Percentiles rank a stretch among this genome's conserved stretches.
phyloP scores from a whole-genome alignment of 768 basidiomycete species.

The Collybia nuda region DNA sequence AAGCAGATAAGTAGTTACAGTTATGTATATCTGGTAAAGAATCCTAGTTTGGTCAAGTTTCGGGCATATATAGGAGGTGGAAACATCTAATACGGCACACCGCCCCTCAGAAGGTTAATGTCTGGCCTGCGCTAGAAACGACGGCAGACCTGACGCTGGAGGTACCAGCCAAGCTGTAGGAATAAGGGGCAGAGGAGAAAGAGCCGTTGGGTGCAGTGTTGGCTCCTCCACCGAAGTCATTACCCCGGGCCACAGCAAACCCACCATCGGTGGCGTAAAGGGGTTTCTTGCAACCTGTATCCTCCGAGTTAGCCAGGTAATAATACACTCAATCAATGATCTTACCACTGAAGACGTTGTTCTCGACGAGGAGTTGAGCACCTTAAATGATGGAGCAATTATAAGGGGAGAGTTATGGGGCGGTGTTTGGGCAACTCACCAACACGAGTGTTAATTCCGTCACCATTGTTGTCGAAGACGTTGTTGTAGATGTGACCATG shows the following conservation, averaged over 20 bases:
- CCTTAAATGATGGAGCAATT: constrained; percentile 16
- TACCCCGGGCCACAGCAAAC: constrained; percentile 38
- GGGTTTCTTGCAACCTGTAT: constrained; percentile 33
- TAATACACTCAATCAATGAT: neutral
- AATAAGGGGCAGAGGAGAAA: constrained; percentile 34
- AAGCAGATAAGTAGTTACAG: no score
- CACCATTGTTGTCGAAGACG: constrained; percentile 39
- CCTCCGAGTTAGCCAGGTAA: neutral
- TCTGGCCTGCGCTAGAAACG: constrained; percentile 27
- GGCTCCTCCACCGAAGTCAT: constrained; percentile 31
- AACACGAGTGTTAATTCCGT: constrained; percentile 43
- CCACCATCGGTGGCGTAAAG: constrained; percentile 40
- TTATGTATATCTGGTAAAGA: no score
- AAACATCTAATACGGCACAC: no score
- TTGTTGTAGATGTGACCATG: constrained; percentile 48
- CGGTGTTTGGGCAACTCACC: constrained; percentile 17
- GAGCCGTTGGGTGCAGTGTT: constrained; percentile 31
- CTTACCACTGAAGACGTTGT: constrained; percentile 44
- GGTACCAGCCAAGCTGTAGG: constrained; percentile 27
- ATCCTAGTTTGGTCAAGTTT: no score
- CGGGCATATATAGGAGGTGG: no score
- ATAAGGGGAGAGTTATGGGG: neutral
- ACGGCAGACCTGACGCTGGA: constrained; percentile 26
- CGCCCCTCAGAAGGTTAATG: constrained; percentile 18
- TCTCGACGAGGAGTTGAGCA: constrained; percentile 46